Percentiles rank a stretch among this genome's conserved stretches.
Evolutionary conservation across 148 eudicot genomes (phyloP).

Genomic region (Fallopia convolvulus): DNA sequence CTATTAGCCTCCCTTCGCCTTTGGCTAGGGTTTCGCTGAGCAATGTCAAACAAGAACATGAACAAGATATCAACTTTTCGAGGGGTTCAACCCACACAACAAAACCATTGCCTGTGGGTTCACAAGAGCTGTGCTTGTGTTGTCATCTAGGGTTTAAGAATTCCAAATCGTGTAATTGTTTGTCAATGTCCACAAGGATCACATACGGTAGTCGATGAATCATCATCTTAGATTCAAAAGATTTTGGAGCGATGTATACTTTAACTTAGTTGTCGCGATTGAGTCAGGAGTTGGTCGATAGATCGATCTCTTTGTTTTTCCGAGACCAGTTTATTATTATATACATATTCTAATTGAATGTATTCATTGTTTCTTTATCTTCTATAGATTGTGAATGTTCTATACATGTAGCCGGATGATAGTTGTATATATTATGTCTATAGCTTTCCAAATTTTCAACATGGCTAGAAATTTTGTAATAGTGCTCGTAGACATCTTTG

Average conservation of each 20-base stretch:
- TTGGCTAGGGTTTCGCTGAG: not conserved
- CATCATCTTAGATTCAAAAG: not conserved
- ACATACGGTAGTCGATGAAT: not conserved
- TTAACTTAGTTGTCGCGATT: not conserved
- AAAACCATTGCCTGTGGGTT: not conserved
- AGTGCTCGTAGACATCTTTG: too few species aligned
- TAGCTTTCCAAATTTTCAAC: too few species aligned
- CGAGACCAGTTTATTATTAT: too few species aligned
- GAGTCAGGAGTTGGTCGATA: not conserved
- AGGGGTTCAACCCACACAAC: not conserved
- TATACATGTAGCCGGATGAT: too few species aligned
- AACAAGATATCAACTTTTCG: not conserved
- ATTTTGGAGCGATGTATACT: not conserved
- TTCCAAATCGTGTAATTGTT: constrained; percentile 16
- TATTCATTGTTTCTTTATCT: too few species aligned
- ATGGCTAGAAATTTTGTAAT: too few species aligned
- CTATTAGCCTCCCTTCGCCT: constrained; percentile 17
- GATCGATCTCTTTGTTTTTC: not conserved
- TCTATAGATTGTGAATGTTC: too few species aligned
- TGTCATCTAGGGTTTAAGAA: constrained; percentile 20
- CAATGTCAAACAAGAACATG: not conserved
- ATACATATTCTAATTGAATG: too few species aligned
- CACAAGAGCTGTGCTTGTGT: constrained; percentile 21
- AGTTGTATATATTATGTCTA: too few species aligned
- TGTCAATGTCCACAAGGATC: constrained; percentile 3